phyloP scores from a whole-genome alignment of 495 filamentous ascomycete genomes.

The Podospora didyma region DNA sequence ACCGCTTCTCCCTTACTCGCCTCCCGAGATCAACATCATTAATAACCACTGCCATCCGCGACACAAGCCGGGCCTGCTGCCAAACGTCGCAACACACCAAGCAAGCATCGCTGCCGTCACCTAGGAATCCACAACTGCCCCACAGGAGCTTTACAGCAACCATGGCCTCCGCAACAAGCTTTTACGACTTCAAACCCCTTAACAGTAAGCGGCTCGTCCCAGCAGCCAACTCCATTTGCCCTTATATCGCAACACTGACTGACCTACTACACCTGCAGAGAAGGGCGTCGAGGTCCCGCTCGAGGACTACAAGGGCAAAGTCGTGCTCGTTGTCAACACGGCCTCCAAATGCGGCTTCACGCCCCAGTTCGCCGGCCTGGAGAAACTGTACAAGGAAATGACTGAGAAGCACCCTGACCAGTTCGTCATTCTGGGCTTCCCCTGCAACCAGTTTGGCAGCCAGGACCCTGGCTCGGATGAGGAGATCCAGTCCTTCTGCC shows the following conservation, averaged over 20 bases:
- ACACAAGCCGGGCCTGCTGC: background rate
- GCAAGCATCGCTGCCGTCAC: background rate
- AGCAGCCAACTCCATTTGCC: background rate
- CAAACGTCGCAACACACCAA: background rate
- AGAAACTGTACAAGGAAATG: conserved; percentile 82
- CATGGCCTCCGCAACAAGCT: conserved; percentile 85
- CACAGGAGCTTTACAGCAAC: conserved; percentile 30
- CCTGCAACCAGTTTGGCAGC: conserved; percentile 93
- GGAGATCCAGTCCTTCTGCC: conserved; percentile 89
- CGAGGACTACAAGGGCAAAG: conserved; percentile 72
- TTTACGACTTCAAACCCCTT: conserved; percentile 87
- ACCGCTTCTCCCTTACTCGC: background rate
- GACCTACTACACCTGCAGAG: conserved; percentile 51
- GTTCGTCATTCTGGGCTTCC: conserved; percentile 89
- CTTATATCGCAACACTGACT: background rate
- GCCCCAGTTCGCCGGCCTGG: conserved; percentile 88
- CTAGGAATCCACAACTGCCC: background rate
- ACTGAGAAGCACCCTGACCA: conserved; percentile 62
- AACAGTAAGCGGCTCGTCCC: conserved; percentile 57
- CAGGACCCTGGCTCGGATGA: conserved; percentile 90
- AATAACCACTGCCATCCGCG: background rate
- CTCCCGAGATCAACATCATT: conserved; percentile 1
- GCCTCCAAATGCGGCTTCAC: conserved; percentile 99
- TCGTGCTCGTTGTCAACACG: conserved; percentile 96
- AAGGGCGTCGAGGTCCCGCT: conserved; percentile 70